These are phyloP conservation scores for Rutstroemia sp. DNA, from an alignment of 2,329 filamentous ascomycete genomes.

Conservation along the genomic window DNA sequence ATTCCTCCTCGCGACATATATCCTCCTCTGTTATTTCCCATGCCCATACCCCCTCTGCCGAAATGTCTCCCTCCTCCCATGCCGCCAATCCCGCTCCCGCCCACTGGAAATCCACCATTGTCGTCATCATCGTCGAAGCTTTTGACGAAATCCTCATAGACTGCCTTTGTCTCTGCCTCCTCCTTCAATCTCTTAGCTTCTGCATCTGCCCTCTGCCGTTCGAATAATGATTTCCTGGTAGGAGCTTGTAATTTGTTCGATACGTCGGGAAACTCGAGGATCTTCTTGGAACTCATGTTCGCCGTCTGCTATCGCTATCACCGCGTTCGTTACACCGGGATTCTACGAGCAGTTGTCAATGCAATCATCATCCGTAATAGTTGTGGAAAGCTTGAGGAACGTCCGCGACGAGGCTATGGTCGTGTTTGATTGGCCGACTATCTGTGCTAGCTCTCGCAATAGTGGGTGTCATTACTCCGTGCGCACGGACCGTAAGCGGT, in stretches of 20 bases:
- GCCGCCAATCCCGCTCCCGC: conserved; percentile 6
- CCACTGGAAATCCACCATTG: conserved; percentile 22
- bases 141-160: conserved; percentile 82
- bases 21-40: conserved; percentile 18
- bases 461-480: too few species aligned
- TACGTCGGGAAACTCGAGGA: conserved; percentile 56
- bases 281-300: conserved; percentile 21
- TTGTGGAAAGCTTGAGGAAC: too few species aligned
- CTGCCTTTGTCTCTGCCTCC: conserved; percentile 78
- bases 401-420: too few species aligned
- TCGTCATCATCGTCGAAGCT: conserved; percentile 59
- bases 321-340: too few species aligned
- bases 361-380: too few species aligned
- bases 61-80: conserved; percentile 50
- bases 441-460: too few species aligned
- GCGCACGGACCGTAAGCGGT: too few species aligned
- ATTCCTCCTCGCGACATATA: not conserved
- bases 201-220: conserved; percentile 80
- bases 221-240: conserved; percentile 78
- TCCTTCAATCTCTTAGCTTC: conserved; percentile 82
- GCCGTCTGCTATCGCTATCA: too few species aligned
- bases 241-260: conserved; percentile 72
- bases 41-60: conserved; percentile 33
- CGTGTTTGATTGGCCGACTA: too few species aligned
- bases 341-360: too few species aligned